phyloP scores from a whole-genome alignment of 139 green algal genomes.

The Astrephomene gubernaculifera region DNA sequence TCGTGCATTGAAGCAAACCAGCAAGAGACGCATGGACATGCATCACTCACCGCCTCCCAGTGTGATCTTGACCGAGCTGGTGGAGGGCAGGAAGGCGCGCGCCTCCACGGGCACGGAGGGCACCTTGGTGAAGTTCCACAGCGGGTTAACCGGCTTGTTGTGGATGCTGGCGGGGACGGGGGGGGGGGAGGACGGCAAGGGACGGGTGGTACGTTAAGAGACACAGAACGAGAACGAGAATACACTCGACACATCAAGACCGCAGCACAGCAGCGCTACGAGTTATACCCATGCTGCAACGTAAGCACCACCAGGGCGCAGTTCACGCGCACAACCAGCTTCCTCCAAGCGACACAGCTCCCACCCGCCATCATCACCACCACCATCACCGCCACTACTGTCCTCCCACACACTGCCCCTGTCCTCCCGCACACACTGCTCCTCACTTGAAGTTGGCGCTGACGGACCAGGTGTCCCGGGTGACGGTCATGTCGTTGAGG shows the following conservation, averaged over 20 bases:
- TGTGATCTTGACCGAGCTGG: constrained; percentile 80
- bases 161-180: constrained; percentile 68
- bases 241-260: too few relatives aligned
- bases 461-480: constrained; percentile 55
- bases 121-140: constrained; percentile 78
- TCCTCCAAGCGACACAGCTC: too few relatives aligned
- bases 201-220: too few relatives aligned
- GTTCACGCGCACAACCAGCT: too few relatives aligned
- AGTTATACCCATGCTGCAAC: too few relatives aligned
- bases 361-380: too few relatives aligned
- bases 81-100: constrained; percentile 80
- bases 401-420: neutral
- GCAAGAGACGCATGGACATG: too few relatives aligned
- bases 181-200: too few relatives aligned
- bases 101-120: constrained; percentile 74
- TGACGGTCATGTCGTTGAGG: constrained; percentile 79
- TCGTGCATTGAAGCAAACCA: too few relatives aligned
- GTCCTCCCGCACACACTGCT: neutral
- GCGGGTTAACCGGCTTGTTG: constrained; percentile 86
- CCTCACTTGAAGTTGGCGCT: constrained; percentile 54
- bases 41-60: constrained; percentile 64
- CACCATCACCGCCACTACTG: neutral
- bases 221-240: too few relatives aligned
- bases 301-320: too few relatives aligned
- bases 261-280: too few relatives aligned